Conservation (phyloP, 129 eudicot species). For the Tagetes patula region DNA sequence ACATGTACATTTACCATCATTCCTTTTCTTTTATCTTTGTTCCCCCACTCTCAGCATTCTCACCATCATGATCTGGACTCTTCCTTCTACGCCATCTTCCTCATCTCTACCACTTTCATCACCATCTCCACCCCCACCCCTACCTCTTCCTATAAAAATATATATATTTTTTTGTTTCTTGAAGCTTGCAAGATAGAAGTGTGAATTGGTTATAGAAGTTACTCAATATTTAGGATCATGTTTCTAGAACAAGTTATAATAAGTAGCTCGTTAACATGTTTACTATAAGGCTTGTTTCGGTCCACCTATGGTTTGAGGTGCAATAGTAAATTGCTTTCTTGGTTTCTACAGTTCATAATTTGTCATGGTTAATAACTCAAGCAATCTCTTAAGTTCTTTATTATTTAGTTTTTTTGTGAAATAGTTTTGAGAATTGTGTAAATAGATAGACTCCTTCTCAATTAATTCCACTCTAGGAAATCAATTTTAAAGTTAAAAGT, state of each 20-base stretch:
- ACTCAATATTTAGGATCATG: neutral
- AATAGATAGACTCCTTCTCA: neutral
- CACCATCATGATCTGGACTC: no score
- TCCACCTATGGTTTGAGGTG: slow-evolving; percentile 11
- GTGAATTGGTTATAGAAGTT: neutral
- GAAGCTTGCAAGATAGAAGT: neutral
- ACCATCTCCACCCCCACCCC: no score
- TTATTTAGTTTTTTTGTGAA: neutral
- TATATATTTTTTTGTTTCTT: no score
- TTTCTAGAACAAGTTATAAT: neutral
- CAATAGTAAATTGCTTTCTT: neutral
- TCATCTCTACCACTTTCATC: no score
- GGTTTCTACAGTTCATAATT: neutral
- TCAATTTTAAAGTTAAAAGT: neutral
- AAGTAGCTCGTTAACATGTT: neutral
- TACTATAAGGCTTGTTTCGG: neutral
- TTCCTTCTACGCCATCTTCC: no score
- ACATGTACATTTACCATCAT: no score
- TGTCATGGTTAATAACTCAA: neutral
- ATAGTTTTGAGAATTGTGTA: neutral
- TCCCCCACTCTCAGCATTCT: no score
- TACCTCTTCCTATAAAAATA: no score
- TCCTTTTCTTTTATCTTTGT: no score
- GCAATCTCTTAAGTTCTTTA: neutral
- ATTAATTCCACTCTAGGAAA: no score